Evolutionary conservation across 306 rosid species (phyloP), one percentile per base, ranked within the genome.

Genomic region (Sicyos edulis): DNA sequence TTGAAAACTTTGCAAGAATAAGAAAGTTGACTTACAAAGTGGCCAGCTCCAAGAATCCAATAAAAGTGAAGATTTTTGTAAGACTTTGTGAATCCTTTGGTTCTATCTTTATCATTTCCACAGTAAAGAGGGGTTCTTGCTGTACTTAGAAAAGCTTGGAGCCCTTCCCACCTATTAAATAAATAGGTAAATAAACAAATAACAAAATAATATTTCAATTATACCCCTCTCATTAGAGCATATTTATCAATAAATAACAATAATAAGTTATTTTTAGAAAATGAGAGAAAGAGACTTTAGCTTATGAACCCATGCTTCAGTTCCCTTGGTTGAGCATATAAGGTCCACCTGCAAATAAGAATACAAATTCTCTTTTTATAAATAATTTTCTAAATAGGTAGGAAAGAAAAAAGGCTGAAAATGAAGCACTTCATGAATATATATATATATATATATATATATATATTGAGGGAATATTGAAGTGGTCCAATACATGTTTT

Each of bases 31-130:
- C n/a, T n/a, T n/a, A n/a, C n/a, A n/a, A n/a, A n/a, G n/a, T n/a
- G n/a, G n/a, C 98, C 98, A 26, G 98, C 98, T 77, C 91, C 85
- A 72, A 93, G 98, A 78, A 93, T 90, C 98, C 98, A 93, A 85
- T 87, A 90, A 34, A 93, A 90, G 75, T 82, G 80, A 16, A 93
- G 88, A 84, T 88, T 93, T 75, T 88, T 82, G 86, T 85, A 73
- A 6, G 97, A 87, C 76, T 62, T 88, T 7, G 77, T 51, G 77
- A 90, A 93, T 54, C 89, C 98, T 80, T 81, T 78, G 54, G 97
- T 93, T 3, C 11, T 49, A 66, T 66, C 54, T 70, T 19, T 54
- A 19, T 70, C 77, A 10, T 29, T 70, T 54, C 85, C 88, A 85
- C 96, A 88, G 77, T 75, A 81, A 8, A 93, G 83, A 63, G 91